Base-by-base conservation (phyloP, 2,329 filamentous ascomycete species). In the Fusarium duplospermum region DNA sequence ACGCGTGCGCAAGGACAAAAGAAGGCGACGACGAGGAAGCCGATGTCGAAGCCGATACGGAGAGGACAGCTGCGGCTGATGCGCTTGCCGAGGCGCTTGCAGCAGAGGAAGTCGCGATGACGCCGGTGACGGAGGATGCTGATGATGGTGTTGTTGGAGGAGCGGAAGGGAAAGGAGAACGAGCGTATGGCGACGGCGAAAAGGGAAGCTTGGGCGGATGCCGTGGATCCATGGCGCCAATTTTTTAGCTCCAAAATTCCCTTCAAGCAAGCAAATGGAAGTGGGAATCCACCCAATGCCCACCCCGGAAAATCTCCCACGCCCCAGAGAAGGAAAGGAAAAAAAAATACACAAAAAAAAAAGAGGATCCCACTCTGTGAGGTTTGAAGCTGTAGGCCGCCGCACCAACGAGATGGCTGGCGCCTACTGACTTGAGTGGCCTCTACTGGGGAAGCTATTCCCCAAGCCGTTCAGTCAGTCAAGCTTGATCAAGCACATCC, bases 191-290 rank as follows among this genome's bases (percentile, higher is more conserved):
- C 73, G 77, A 77, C 63, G 75, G 78, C 69, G 79, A 76, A 71
- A 80, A 80, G 67, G 79, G 80, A 72, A 80, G 80, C 76, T 81
- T 80, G 69, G 76, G 74, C 74, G 73, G 79, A 71, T 76, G 79
- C 73, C 80, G 79, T 77, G 73, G 77, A 78, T 79, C 77, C 77
- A 77, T 78, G 71, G 77, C 78, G 78, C 77, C 78, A 77, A 81
- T 75, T 75, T 80, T 80, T 81, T 80, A 82, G 81, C 79, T 81
- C 78, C 71, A 79, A 76, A 81, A 80, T 73, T 76, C 76, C 68
- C 74, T 79, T 70, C 72, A 61, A 62, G 66, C 66, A 18, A 36
- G 31, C 58, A 62, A 52, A 35, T 40, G 11, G 33, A 62, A 52
- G 40, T 40, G 18, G 33, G 40, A 42, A 70, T 66, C 66, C 71